Percentiles rank a stretch among this genome's conserved stretches.
These are phyloP conservation scores for Aspergillaceae sp. DNA, from an alignment of 2,329 filamentous ascomycete genomes.

Conservation along the genomic window DNA sequence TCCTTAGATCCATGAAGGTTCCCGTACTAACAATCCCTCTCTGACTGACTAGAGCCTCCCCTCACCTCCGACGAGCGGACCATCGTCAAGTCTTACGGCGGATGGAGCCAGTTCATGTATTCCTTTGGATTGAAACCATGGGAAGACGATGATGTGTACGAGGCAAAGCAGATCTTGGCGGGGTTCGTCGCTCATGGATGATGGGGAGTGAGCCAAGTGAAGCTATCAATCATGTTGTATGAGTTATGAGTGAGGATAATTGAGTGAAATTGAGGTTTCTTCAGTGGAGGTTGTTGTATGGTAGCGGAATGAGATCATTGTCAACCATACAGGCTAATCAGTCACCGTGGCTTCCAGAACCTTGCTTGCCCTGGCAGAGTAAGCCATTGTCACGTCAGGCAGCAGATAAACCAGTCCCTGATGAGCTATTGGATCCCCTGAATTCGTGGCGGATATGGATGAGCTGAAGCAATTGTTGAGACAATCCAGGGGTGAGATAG, in stretches of 20 bases:
- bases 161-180: conserved; percentile 13
- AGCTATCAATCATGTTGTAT: not conserved
- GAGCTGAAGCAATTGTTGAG: too few relatives aligned
- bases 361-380: too few relatives aligned
- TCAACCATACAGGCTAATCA: too few relatives aligned
- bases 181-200: not conserved
- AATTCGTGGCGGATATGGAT: too few relatives aligned
- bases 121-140: conserved; percentile 18
- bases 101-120: conserved; percentile 18
- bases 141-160: conserved; percentile 14
- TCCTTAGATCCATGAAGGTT: too few relatives aligned
- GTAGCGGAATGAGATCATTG: too few relatives aligned
- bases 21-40: not conserved
- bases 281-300: too few relatives aligned
- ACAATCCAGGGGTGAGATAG: too few relatives aligned
- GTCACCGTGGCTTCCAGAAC: too few relatives aligned
- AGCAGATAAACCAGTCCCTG: too few relatives aligned
- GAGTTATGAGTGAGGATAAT: not conserved
- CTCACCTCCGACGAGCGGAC: conserved; percentile 16
- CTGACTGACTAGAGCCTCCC: conserved; percentile 13
- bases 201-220: not conserved
- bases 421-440: too few relatives aligned
- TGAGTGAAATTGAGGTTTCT: not conserved
- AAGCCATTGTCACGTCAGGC: too few relatives aligned
- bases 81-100: conserved; percentile 20